Percentiles rank a stretch among this genome's conserved stretches.
Evolutionary conservation across 805 yeast species (phyloP).

Genomic region (Wickerhamomyces xylosicus): DNA sequence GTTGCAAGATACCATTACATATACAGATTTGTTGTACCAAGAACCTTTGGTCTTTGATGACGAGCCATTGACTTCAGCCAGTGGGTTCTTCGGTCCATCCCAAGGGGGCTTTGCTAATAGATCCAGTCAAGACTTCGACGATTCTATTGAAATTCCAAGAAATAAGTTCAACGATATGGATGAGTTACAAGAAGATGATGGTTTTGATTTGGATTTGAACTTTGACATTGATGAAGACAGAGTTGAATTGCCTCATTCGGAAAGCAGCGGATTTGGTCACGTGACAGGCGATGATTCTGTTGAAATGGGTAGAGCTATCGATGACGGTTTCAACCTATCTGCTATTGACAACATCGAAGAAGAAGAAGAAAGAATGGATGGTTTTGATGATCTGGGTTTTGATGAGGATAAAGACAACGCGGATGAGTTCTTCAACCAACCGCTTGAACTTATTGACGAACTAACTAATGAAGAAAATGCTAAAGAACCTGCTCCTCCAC

Average conservation of each 20-base stretch:
- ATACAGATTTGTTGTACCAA: constrained; percentile 59
- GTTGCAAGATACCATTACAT: constrained; percentile 71
- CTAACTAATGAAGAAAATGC: constrained; percentile 3
- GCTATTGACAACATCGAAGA: background rate
- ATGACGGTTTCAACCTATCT: constrained; percentile 12
- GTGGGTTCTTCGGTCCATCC: constrained; percentile 11
- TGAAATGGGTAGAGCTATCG: constrained; percentile 11
- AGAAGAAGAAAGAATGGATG: constrained; percentile 2
- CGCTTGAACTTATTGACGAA: constrained; percentile 15
- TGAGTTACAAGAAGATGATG: constrained; percentile 26
- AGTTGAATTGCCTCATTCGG: constrained; percentile 1
- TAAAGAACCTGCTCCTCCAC: background rate
- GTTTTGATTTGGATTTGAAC: constrained; percentile 45
- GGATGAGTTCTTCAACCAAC: constrained; percentile 8
- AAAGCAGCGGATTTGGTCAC: constrained; percentile 10
- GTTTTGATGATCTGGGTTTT: constrained; percentile 2
- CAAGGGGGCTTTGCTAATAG: background rate
- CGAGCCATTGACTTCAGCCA: constrained; percentile 11
- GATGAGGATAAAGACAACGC: constrained; percentile 7
- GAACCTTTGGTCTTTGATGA: constrained; percentile 37
- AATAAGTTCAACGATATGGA: constrained; percentile 24
- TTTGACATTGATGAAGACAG: constrained; percentile 22
- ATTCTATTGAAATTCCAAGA: constrained; percentile 62
- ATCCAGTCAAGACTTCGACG: constrained; percentile 29
- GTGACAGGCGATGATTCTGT: constrained; percentile 25